Base-by-base conservation (phyloP, 2,329 filamentous ascomycete genomes). In the Macroventuria anomochaeta region DNA sequence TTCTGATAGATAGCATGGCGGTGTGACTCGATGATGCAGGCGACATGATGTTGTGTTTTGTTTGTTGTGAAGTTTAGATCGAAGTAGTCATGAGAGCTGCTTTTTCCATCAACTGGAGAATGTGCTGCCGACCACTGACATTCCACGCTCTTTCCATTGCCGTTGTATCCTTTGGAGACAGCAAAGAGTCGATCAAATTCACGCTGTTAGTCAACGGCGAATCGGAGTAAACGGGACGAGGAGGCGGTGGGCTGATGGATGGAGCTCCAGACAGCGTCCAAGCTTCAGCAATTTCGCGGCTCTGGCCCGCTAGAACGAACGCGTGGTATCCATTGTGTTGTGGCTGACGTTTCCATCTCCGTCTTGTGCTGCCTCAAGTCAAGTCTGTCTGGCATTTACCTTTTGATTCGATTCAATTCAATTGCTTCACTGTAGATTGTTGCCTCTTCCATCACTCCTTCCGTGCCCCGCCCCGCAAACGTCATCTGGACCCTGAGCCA, bases 381-480 rank as follows among this genome's bases (percentile, higher is more conserved):
- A 25, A 32, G 46, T 13, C 7, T 25, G 12, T 36, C 41, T 38
- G 31, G 46, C 32, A 21, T 46, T 55, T 38, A 41, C 12, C 40
- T 36, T 46, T 39, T 39, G 34, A 21, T 38, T 33, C 17, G 12
- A 28, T n/a, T 28, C 21, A 15, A 25, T 26, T 21, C 41, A 38
- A 33, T 47, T 42, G 36, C 53, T 46, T 40, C 40, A 20, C 37
- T 50, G 41, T 41, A 56, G 26, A 55, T 54, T 54, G 33, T 40
- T 54, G 39, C 39, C 36, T 48, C 36, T 58, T 54, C 48, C 46
- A 46, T 40, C 58, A 44, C 50, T 57, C 47, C 56, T 53, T 52
- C 49, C 40, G 32, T 23, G 37, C 31, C 46, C 60, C 62, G 33
- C 34, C 46, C 60, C 63, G 64, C 63, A 66, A 61, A 55, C 50